Conservation (phyloP, 176 grass and related monocot genomes). For the Elaeis guineensis region DNA sequence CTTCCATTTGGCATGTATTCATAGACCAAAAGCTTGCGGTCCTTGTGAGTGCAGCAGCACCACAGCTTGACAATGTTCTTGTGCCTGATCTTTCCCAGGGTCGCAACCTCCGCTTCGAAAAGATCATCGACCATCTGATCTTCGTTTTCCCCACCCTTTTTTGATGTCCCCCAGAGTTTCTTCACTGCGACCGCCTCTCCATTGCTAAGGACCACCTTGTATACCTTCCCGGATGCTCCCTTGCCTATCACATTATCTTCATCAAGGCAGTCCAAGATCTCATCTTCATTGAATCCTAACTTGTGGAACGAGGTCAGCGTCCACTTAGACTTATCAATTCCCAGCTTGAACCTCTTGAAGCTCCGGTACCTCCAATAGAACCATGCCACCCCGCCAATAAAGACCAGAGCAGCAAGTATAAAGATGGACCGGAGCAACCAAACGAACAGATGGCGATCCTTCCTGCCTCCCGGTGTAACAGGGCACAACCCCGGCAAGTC, state of each 20-base stretch:
- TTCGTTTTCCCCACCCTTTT: constrained; percentile 1
- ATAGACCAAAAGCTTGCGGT: constrained; percentile 53
- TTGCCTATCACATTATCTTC: constrained; percentile 50
- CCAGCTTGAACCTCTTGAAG: constrained; percentile 4
- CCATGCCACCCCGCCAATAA: constrained; percentile 22
- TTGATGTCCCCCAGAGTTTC: constrained; percentile 29
- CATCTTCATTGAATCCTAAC: constrained; percentile 43
- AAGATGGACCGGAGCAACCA: neutral
- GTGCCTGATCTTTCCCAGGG: constrained; percentile 58
- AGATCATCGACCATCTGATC: constrained; percentile 4
- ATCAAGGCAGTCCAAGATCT: constrained; percentile 38
- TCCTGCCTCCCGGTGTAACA: neutral
- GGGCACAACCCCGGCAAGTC: constrained; percentile 26
- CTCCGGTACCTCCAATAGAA: constrained; percentile 27
- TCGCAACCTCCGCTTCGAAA: constrained; percentile 52
- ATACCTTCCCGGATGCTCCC: constrained; percentile 49
- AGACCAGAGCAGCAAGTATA: constrained; percentile 11
- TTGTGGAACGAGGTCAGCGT: constrained; percentile 58
- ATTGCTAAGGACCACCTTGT: constrained; percentile 39
- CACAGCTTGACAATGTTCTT: constrained; percentile 83
- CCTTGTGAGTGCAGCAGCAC: constrained; percentile 36
- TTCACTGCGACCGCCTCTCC: constrained; percentile 50
- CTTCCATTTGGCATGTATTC: constrained; percentile 99
- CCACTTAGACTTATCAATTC: constrained; percentile 24
- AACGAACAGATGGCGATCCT: neutral